These are phyloP conservation scores for Litchi chinensis DNA, from an alignment of 345 rosid species.

Conservation along the genomic window DNA sequence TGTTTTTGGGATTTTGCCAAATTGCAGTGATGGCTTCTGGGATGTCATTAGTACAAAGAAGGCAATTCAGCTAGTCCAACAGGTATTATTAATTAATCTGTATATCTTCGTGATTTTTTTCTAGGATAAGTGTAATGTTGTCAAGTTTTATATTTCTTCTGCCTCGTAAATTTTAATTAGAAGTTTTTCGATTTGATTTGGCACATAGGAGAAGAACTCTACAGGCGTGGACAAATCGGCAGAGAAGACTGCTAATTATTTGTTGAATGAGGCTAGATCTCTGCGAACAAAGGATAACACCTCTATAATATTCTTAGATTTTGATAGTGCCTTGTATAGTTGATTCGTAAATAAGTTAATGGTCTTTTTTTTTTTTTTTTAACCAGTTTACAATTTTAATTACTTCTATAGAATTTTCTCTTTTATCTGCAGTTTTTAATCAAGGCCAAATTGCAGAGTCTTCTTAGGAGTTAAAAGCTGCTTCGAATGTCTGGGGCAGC, in stretches of 20 bases:
- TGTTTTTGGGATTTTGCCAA: not conserved
- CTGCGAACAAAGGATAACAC: constrained; percentile 95
- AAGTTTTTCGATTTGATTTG: not conserved
- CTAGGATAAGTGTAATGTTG: not conserved
- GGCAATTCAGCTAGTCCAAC: constrained; percentile 67
- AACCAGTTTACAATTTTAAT: constrained; percentile 1
- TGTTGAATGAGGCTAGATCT: constrained; percentile 81
- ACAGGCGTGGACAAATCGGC: constrained; percentile 45
- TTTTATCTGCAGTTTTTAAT: not conserved
- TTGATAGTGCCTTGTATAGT: constrained; percentile 53
- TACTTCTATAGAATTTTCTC: not conserved
- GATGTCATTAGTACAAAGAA: constrained; percentile 78
- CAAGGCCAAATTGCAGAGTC: not conserved
- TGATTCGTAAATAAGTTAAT: constrained; percentile 35
- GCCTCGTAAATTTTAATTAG: not conserved
- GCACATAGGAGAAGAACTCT: constrained; percentile 53
- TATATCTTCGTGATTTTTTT: not conserved
- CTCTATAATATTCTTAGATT: constrained; percentile 82
- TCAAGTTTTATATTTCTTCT: constrained; percentile 4
- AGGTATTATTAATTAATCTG: constrained; percentile 47
- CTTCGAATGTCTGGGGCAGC: not conserved
- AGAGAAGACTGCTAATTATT: constrained; percentile 72
- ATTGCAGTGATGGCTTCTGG: constrained; percentile 93
- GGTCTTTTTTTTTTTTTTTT: not conserved
- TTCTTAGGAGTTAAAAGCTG: too few species aligned